These are phyloP conservation scores for Trametes meyenii DNA, from an alignment of 768 basidiomycete genomes.

Conservation along the genomic window DNA sequence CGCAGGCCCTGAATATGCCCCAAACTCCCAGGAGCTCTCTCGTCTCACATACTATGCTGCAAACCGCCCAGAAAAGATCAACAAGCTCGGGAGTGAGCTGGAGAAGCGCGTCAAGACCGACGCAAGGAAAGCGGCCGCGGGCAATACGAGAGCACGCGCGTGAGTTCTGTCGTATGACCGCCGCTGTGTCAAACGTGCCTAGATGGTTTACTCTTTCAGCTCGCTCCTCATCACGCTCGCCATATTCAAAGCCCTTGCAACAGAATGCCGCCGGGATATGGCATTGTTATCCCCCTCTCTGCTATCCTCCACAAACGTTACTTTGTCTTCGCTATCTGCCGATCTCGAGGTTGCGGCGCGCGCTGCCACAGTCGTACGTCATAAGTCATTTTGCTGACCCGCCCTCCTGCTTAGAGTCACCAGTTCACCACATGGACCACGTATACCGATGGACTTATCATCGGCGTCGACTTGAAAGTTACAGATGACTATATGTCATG, in stretches of 20 bases:
- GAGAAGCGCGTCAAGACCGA: conserved; percentile 73
- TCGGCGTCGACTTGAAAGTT: conserved; percentile 73
- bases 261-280: conserved; percentile 86
- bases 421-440: conserved; percentile 93
- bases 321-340: conserved; percentile 53
- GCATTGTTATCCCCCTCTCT: conserved; percentile 72
- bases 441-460: conserved; percentile 82
- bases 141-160: conserved; percentile 81
- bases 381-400: not conserved
- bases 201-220: conserved; percentile 38
- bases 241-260: conserved; percentile 79
- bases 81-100: conserved; percentile 74
- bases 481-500: conserved; percentile 72
- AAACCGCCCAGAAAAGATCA: conserved; percentile 78
- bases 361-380: conserved; percentile 76
- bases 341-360: conserved; percentile 80
- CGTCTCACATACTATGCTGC: conserved; percentile 85
- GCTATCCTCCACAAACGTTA: conserved; percentile 62
- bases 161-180: conserved; percentile 43
- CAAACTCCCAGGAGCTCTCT: conserved; percentile 85
- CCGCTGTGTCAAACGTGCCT: not conserved
- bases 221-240: conserved; percentile 81
- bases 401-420: not conserved
- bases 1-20: conserved; percentile 75
- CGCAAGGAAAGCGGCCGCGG: conserved; percentile 67